Conservation (phyloP, 2,329 filamentous ascomycete species). For the Mycosphaerella sp. region DNA sequence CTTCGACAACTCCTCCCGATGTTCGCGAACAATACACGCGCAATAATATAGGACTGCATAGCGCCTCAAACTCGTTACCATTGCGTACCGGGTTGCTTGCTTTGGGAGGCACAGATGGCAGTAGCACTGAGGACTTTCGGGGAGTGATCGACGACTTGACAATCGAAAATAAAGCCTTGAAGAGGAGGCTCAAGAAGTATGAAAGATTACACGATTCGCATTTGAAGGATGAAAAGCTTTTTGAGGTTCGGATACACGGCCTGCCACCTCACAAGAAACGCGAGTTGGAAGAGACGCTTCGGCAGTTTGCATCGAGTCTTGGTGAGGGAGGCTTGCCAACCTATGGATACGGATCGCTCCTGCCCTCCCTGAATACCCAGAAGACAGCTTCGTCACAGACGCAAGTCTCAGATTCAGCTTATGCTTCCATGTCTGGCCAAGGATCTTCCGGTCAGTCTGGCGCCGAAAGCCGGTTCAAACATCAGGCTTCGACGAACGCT, state of each 20-base stretch:
- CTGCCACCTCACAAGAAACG: constrained; percentile 66
- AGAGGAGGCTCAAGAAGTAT: constrained; percentile 64
- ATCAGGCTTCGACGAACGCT: constrained; percentile 26
- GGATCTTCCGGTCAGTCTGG: constrained; percentile 39
- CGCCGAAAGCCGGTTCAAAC: constrained; percentile 27
- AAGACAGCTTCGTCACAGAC: constrained; percentile 56
- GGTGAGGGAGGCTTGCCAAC: constrained; percentile 42
- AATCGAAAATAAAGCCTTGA: constrained; percentile 73
- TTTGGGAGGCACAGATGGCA: constrained; percentile 41
- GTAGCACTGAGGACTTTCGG: constrained; percentile 67
- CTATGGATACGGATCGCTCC: constrained; percentile 32
- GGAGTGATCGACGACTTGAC: constrained; percentile 85
- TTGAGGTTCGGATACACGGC: constrained; percentile 75
- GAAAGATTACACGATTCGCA: constrained; percentile 61
- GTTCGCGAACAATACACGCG: constrained; percentile 14
- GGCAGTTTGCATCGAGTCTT: constrained; percentile 62
- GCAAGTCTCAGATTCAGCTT: constrained; percentile 49
- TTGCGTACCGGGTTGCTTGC: constrained; percentile 38
- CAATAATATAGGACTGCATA: constrained; percentile 8
- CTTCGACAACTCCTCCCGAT: constrained; percentile 41
- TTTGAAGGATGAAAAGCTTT: constrained; percentile 68
- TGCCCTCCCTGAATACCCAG: constrained; percentile 49
- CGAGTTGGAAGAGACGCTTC: constrained; percentile 67
- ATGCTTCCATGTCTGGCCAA: constrained; percentile 55
- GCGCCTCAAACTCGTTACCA: constrained; percentile 21